phyloP scores from a whole-genome alignment of 139 green algal species.

The Coelastrella sp. region DNA sequence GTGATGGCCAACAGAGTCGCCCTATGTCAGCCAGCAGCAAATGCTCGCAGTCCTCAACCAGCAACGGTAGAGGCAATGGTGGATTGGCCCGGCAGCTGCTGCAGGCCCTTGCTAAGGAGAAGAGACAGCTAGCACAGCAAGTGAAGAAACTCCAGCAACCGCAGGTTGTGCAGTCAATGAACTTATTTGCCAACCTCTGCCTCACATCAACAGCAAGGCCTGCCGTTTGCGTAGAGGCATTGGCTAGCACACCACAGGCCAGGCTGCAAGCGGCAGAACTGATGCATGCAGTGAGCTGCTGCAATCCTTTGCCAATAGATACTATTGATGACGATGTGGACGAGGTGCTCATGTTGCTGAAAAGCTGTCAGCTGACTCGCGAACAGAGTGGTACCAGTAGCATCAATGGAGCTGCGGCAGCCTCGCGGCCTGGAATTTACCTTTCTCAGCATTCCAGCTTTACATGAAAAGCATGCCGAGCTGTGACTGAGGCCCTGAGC shows the following conservation, averaged over 20 bases:
- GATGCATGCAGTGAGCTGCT: no score
- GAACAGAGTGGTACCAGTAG: not conserved
- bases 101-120: slow-evolving; percentile 3
- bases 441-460: no score
- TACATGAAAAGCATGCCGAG: no score
- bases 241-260: not conserved
- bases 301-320: no score
- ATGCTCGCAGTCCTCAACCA: not conserved
- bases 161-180: not conserved
- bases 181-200: not conserved
- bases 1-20: not conserved
- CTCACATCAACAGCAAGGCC: not conserved
- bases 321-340: not conserved
- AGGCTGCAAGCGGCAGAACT: no score
- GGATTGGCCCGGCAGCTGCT: slow-evolving; percentile 8
- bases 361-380: not conserved
- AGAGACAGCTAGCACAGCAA: slow-evolving; percentile 9
- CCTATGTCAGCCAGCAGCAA: slow-evolving; percentile 7
- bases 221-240: not conserved
- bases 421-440: no score
- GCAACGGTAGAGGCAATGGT: not conserved
- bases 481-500: no score
- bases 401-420: no score
- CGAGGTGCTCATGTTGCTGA: slow-evolving; percentile 29
- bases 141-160: slow-evolving; percentile 1